A percentile compares a stretch with the other conserved stretches of the same genome.
phyloP scores from a whole-genome alignment of 768 basidiomycete genomes.

The Paxillus rubicundulus region DNA sequence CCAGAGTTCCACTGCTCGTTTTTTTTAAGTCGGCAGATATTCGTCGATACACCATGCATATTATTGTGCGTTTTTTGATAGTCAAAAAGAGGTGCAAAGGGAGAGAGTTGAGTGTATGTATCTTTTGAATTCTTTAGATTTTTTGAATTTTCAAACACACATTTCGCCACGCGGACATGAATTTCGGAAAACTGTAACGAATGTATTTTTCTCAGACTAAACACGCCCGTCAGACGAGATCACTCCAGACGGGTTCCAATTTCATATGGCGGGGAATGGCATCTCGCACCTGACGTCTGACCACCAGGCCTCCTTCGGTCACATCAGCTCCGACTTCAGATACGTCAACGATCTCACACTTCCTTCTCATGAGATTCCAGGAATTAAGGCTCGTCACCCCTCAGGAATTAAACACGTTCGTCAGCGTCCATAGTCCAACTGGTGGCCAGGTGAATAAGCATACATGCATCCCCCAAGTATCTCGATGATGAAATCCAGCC shows the following conservation, averaged over 20 bases:
- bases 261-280: neutral
- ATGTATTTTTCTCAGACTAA: neutral
- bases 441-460: constrained; percentile 11
- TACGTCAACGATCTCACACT: neutral
- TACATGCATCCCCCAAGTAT: neutral
- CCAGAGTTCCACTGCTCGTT: too few relatives aligned
- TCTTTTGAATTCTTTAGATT: too few relatives aligned
- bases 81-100: too few relatives aligned
- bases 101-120: too few relatives aligned
- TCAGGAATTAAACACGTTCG: neutral
- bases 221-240: neutral
- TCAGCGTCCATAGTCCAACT: constrained; percentile 8
- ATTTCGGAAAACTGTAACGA: too few relatives aligned
- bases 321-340: constrained; percentile 6
- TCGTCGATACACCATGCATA: too few relatives aligned
- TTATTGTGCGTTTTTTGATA: too few relatives aligned
- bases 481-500: constrained; percentile 10
- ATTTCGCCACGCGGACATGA: too few relatives aligned
- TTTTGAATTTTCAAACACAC: too few relatives aligned
- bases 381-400: neutral
- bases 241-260: constrained; percentile 1
- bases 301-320: neutral
- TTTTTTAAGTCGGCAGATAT: too few relatives aligned
- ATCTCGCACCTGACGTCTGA: neutral
- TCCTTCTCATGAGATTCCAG: neutral